These are phyloP conservation scores for Xylariaceae sp. DNA, from an alignment of 2,329 filamentous ascomycete species.

Conservation along the genomic window DNA sequence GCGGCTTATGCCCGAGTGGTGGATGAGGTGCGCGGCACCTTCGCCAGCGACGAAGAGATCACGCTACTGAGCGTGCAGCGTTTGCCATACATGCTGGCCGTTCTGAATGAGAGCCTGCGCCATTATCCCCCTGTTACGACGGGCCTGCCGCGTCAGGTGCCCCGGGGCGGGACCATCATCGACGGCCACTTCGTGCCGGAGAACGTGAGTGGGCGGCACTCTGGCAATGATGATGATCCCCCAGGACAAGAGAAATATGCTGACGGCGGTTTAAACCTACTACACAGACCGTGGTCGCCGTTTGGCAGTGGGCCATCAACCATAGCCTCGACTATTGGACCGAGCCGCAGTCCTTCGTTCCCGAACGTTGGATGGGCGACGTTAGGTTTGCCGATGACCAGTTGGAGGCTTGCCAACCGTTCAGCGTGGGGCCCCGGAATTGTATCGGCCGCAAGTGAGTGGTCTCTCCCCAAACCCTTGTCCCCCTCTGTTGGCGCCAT, in stretches of 20 bases:
- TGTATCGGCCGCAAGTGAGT: slow-evolving; percentile 32
- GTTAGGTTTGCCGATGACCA: slow-evolving; percentile 23
- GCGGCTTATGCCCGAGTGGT: slow-evolving; percentile 21
- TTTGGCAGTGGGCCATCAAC: slow-evolving; percentile 29
- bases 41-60: slow-evolving; percentile 30
- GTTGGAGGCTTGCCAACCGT: slow-evolving; percentile 26
- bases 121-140: slow-evolving; percentile 28
- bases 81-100: slow-evolving; percentile 33
- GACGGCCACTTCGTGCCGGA: slow-evolving; percentile 16
- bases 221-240: too few relatives aligned
- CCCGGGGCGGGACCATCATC: slow-evolving; percentile 16
- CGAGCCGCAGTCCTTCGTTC: slow-evolving; percentile 28
- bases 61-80: slow-evolving; percentile 22
- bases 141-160: slow-evolving; percentile 15
- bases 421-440: slow-evolving; percentile 28
- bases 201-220: slow-evolving; percentile 10
- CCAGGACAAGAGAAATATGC: too few relatives aligned
- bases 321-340: slow-evolving; percentile 26
- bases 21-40: slow-evolving; percentile 30
- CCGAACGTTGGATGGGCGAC: slow-evolving; percentile 29
- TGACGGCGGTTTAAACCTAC: neutral
- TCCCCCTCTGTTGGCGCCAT: too few relatives aligned
- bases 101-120: slow-evolving; percentile 33
- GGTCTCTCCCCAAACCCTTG: too few relatives aligned
- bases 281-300: slow-evolving; percentile 24